Evolutionary conservation across 2,329 filamentous ascomycete species (phyloP), one percentile per base, ranked within the genome.

Genomic region (Pseudogymnoascus sp.): DNA sequence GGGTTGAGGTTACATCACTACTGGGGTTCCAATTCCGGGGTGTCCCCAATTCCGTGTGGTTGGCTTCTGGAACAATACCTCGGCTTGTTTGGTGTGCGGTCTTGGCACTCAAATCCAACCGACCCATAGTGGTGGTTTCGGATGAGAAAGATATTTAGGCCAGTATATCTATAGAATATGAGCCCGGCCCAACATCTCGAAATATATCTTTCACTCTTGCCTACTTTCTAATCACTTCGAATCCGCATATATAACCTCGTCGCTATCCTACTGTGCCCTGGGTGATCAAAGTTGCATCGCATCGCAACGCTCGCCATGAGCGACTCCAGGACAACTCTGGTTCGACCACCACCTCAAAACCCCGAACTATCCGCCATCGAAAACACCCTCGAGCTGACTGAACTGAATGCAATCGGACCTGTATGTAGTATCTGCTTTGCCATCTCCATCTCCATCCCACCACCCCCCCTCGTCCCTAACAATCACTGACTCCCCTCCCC

Each of bases 351-450:
- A 67, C 86, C 88, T 61, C 76, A 86, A 33, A 87, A 96, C 73
- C 78, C 84, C 53, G 82, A 82, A 72, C 90, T 90, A 76, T 87
- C 91, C 26, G 82, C 86, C 13, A 96, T 97, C 67, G 93, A 97
- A 78, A 93, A 96, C 76, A 87, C 90, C 60, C 83, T 97, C 63
- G 92, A 96, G 71, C 81, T 97, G 69, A 95, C 89, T 3, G 89
- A 91, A 68, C 81, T 97, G 62, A 80, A 80, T 63, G 87, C 89
- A 66, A 85, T 95, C 67, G 88, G 89, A 50, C 88, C 88, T 64
- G 88, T 91, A 78, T 74, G 84, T 76, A 11, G 9, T 60, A 26
- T 38, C 38, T 11, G 31, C n/a, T 33, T 36, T 40, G 53, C 36
- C 53, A 60, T 26, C 21, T 23, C 36, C 53, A 60, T 26, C 21